A percentile compares a stretch with the other conserved stretches of the same genome.
Evolutionary conservation across 306 rosid genomes (phyloP).

Genomic region (peach (Prunus persica)): Prunus_persica_NCBIv2 NC_034013.1:11556501-11557000

Average conservation of each 20-base stretch:
- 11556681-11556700: neutral
- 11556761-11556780: too few relatives aligned
- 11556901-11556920: neutral
- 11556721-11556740: too few relatives aligned
- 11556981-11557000: too few relatives aligned
- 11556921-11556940: neutral
- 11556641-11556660: neutral
- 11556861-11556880: neutral
- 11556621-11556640: neutral
- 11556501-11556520: neutral
- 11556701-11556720: neutral
- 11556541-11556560: neutral
- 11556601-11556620: neutral
- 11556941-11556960: neutral
- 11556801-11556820: too few relatives aligned
- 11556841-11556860: too few relatives aligned
- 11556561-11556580: neutral
- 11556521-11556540: neutral
- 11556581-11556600: neutral
- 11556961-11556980: neutral
- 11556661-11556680: neutral
- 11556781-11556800: too few relatives aligned
- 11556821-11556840: neutral
- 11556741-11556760: too few relatives aligned
- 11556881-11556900: neutral